Evolutionary conservation across 352 stramenopile genomes (phyloP), one percentile per base, ranked within the genome.

Genomic region (Pythium aristosporum): DNA sequence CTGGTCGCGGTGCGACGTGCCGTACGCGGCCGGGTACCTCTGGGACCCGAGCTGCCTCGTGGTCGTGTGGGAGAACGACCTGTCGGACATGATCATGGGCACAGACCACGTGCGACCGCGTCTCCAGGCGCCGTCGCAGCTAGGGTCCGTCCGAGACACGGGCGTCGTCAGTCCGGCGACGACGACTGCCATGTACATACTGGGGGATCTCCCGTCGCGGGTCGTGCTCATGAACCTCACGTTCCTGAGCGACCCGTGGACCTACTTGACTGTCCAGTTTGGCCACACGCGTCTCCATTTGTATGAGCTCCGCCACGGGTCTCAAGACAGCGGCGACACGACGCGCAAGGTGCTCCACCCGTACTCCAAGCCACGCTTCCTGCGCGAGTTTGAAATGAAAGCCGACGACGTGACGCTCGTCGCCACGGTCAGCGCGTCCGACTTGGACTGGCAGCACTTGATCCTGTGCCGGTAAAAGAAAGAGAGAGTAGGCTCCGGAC

Each of bases 1-100:
- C 56, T 73, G 66, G 66, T 55, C 56, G 34, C 56, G 56, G 11
- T 74, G 57, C 46, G 67, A 74, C 47, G 67, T 74, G 47, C 67
- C 67, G 34, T 74, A 74, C 55, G 37, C 67, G 13, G 61, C 67
- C 11, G 67, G 67, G 6, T 71, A 71, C 57, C 62, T 74, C 50
- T 74, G 67, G 67, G 67, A 74, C 34, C 67, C 67, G n/a, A 74
- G 67, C 36, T 71, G 61, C 23, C 52, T 74, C 34, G 62, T 71
- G 15, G 63, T 74, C 25, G 61, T 59, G 23, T 74, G 67, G 67
- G 67, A 74, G 32, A 68, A 73, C 39, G 67, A 74, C 46, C n/a
- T 74, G 47, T 23, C 67, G 4, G 53, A 39, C 32, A 65, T 50
- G 5, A 13, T 70, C 7, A 37, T 70, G 16, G 63, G 63, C 49